These are phyloP conservation scores for Ophiostoma sp. DNA, from an alignment of 2,329 filamentous ascomycete genomes.

Conservation along the genomic window DNA sequence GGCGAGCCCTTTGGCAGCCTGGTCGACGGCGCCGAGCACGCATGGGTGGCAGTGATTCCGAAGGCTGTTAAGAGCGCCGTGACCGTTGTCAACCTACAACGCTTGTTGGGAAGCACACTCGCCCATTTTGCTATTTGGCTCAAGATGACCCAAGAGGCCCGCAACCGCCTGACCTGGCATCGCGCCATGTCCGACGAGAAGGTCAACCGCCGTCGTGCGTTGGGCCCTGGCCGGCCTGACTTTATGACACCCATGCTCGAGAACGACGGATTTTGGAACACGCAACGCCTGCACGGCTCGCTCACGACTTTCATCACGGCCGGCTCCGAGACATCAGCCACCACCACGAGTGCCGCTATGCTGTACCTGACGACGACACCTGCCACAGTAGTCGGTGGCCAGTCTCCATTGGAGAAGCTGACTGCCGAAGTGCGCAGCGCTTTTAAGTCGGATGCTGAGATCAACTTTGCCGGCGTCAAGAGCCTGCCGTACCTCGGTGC, in stretches of 20 bases:
- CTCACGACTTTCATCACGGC: conserved; percentile 43
- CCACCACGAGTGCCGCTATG: conserved; percentile 42
- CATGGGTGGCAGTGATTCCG: conserved; percentile 36
- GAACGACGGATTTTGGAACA: conserved; percentile 10
- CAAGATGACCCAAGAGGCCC: not conserved
- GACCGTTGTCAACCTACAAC: not conserved
- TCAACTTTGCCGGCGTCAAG: conserved; percentile 35
- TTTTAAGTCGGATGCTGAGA: conserved; percentile 42
- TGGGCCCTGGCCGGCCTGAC: conserved; percentile 24
- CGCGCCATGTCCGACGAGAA: conserved; percentile 7
- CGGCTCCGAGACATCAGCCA: conserved; percentile 54
- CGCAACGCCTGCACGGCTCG: conserved; percentile 20
- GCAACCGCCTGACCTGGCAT: conserved; percentile 6
- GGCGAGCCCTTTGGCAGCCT: conserved; percentile 45
- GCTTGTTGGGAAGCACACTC: conserved; percentile 20
- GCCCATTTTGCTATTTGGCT: not conserved
- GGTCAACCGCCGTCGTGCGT: conserved; percentile 18
- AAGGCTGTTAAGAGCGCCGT: conserved; percentile 30
- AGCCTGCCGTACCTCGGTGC: conserved; percentile 39
- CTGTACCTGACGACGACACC: conserved; percentile 41
- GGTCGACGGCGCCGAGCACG: conserved; percentile 33
- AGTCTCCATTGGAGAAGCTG: conserved; percentile 38
- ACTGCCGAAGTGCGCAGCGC: conserved; percentile 43
- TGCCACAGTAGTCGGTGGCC: not conserved
- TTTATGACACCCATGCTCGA: conserved; percentile 28